Evolutionary conservation across 495 filamentous ascomycete species (phyloP).

Genomic region (Darksidea phi): DNA sequence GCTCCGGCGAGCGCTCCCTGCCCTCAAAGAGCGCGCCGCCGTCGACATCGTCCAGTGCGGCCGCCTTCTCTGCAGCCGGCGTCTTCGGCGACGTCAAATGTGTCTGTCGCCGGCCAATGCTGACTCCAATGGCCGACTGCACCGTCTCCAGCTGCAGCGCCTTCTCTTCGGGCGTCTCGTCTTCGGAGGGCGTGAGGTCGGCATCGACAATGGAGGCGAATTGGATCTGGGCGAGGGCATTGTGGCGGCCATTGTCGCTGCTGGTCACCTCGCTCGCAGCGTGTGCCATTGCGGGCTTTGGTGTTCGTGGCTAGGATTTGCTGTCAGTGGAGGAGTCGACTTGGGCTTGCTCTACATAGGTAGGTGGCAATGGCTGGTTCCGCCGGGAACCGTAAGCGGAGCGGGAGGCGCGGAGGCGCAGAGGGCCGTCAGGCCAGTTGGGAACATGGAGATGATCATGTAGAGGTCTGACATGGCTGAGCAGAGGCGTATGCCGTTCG

Average conservation of each 20-base stretch:
- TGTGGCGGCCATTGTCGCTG: constrained; percentile 1
- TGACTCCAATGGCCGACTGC: constrained; percentile 69
- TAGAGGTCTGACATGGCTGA: not conserved
- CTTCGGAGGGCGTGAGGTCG: constrained; percentile 35
- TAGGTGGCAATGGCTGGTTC: not conserved
- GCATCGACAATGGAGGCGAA: constrained; percentile 28
- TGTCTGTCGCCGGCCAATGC: constrained; percentile 70
- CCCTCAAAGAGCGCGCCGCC: constrained; percentile 43
- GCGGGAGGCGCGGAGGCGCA: not conserved
- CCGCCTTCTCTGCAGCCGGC: constrained; percentile 71
- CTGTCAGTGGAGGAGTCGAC: not conserved
- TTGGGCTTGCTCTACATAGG: not conserved
- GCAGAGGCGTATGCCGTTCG: not conserved
- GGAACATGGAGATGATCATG: not conserved
- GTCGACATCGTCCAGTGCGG: constrained; percentile 60
- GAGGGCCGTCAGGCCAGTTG: not conserved
- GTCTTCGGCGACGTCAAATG: constrained; percentile 69
- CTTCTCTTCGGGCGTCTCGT: constrained; percentile 31
- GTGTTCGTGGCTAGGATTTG: not conserved
- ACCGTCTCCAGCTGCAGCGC: constrained; percentile 50
- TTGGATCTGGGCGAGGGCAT: constrained; percentile 34
- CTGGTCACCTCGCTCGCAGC: not conserved
- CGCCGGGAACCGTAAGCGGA: not conserved
- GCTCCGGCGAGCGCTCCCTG: constrained; percentile 16
- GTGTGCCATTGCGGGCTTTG: constrained; percentile 10